Evolutionary conservation across 2,329 filamentous ascomycete species (phyloP), one percentile per base, ranked within the genome.

Genomic region (Beauveria asiatica): DNA sequence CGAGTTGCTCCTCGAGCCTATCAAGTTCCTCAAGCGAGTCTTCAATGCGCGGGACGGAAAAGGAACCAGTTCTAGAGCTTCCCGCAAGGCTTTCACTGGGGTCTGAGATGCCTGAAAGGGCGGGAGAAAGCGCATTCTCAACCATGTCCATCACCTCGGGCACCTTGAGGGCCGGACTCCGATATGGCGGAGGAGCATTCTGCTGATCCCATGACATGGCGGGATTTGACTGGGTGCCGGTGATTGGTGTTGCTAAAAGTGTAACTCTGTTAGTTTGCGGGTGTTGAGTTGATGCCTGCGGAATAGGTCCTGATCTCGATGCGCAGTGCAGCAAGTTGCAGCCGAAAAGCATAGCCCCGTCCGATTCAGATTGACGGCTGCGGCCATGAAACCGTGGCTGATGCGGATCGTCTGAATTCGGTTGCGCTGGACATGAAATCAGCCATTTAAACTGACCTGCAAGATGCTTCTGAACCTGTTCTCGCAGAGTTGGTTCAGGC

Each of bases 1-100:
- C 83, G 10, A 86, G 74, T 54, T 85, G 77, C 37, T 87, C 84
- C 64, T 87, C 83, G 17, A 87, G 74, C 62, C 76, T 75, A 66
- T 87, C 84, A 21, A 87, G 74, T 63, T 83, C 83, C 67, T 85
- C 83, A 9, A 87, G 73, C 1, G 83, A 86, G 67, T 86, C 84
- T 67, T 87, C 84, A 54, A 87, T 86, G 19, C 82, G 79, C 27
- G 78, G 73, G 13, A 75, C 72, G 1, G 65, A 74, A 62, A 66
- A 70, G 6, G 70, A 73, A 0, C 67, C 70, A 6, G 67, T 57
- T 30, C 65, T 65, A 25, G 72, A 71, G 19, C 70, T 70, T n/a
- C 62, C 64, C 13, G 72, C 67, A 63, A 75, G 73, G 52, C 69
- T 75, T 53, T 70, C 64, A 61, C 69, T 65, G 62, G 66, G 65